Evolutionary conservation across 371 early-diverging fungal genomes (phyloP).

Genomic region (Dichotomocladium elegans): DNA sequence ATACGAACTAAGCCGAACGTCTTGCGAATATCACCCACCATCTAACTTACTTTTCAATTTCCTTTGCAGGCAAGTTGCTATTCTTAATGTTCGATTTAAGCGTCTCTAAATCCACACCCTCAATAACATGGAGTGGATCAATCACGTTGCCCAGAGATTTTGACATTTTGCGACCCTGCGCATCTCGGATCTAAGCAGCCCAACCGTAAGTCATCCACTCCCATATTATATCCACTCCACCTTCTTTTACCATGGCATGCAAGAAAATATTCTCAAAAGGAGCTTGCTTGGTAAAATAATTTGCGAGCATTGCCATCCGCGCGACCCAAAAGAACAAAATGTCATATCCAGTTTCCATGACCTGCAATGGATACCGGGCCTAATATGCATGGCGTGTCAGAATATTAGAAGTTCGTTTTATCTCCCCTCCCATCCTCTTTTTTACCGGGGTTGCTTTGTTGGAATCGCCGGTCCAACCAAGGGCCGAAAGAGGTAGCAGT

Average conservation of each 20-base stretch:
- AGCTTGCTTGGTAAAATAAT: slow-evolving; percentile 75
- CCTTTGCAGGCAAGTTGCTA: slow-evolving; percentile 81
- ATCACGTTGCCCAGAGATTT: slow-evolving; percentile 98
- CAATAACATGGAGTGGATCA: slow-evolving; percentile 95
- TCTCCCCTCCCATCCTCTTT: too few species aligned
- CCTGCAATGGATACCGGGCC: slow-evolving; percentile 74
- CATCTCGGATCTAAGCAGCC: slow-evolving; percentile 80
- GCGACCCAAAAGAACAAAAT: slow-evolving; percentile 99
- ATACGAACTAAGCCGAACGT: too few species aligned
- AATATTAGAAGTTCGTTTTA: too few species aligned
- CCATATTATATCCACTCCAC: too few species aligned
- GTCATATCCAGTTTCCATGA: slow-evolving; percentile 98
- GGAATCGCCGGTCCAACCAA: slow-evolving; percentile 55
- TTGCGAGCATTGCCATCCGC: slow-evolving; percentile 98
- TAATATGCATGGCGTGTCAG: slow-evolving; percentile 5
- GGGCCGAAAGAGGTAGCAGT: slow-evolving; percentile 92
- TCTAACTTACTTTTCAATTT: slow-evolving; percentile 61
- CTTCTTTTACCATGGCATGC: slow-evolving; percentile 70
- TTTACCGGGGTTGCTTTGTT: slow-evolving; percentile 9
- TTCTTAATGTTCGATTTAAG: slow-evolving; percentile 65
- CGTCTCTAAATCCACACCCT: slow-evolving; percentile 70
- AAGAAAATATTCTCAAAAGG: slow-evolving; percentile 87
- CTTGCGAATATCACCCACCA: too few species aligned
- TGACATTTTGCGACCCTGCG: slow-evolving; percentile 98
- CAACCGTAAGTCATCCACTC: background rate